Conservation (phyloP, 2,329 filamentous ascomycete genomes). For the Cytospora paraplurivora region DNA sequence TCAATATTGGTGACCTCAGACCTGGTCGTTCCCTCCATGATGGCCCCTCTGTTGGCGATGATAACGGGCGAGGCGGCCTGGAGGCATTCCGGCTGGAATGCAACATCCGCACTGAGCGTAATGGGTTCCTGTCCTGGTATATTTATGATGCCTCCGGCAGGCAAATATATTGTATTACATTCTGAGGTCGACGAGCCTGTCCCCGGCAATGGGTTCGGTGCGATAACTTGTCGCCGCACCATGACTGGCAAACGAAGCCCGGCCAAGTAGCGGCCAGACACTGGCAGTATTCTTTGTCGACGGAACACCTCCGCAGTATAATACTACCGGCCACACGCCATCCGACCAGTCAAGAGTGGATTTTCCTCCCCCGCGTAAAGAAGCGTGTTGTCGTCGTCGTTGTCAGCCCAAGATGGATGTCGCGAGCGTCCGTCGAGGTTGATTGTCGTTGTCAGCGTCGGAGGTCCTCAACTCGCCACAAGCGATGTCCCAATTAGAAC, state of each 20-base stretch:
- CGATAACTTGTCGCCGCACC: slow-evolving; percentile 33
- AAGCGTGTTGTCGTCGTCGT: background rate
- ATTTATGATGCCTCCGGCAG: slow-evolving; percentile 50
- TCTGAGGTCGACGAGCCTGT: slow-evolving; percentile 27
- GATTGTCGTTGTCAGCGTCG: slow-evolving; percentile 10
- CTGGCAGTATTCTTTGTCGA: slow-evolving; percentile 23
- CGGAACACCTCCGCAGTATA: slow-evolving; percentile 18
- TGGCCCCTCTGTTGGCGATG: slow-evolving; percentile 45
- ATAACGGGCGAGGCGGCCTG: slow-evolving; percentile 44
- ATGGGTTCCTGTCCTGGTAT: slow-evolving; percentile 56
- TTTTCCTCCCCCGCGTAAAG: background rate
- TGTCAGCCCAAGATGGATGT: background rate
- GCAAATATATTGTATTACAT: slow-evolving; percentile 40
- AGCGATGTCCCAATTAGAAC: background rate
- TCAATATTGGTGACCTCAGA: slow-evolving; percentile 39
- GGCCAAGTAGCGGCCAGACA: slow-evolving; percentile 34
- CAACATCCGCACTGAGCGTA: slow-evolving; percentile 59
- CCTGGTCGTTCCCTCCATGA: slow-evolving; percentile 34
- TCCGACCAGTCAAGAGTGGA: slow-evolving; percentile 13
- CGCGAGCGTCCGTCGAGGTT: background rate
- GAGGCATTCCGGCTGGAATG: slow-evolving; percentile 62
- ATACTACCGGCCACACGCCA: slow-evolving; percentile 25
- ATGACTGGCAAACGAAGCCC: slow-evolving; percentile 31
- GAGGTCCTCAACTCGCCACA: background rate
- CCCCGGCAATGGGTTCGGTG: slow-evolving; percentile 29